These are phyloP conservation scores for Jacaranda copaia DNA, from an alignment of 257 asterid genomes.

Conservation along the genomic window DNA sequence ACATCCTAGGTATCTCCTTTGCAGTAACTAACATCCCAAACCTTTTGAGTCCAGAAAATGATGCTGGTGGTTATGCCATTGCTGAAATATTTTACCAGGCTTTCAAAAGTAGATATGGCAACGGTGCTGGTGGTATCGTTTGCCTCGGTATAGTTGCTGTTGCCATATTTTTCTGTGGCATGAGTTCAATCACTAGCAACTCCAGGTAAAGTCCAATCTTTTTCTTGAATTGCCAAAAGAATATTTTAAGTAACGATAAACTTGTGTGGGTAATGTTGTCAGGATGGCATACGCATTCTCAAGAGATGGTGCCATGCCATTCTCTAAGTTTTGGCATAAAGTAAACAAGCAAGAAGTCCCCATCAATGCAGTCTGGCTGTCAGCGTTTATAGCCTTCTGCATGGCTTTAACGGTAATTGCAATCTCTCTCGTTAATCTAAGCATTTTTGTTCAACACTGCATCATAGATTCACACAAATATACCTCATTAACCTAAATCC, in stretches of 20 bases:
- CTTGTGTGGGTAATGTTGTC: constrained; percentile 14
- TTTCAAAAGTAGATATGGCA: constrained; percentile 81
- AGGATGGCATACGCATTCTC: constrained; percentile 99
- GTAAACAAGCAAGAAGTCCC: constrained; percentile 93
- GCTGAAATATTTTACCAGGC: constrained; percentile 84
- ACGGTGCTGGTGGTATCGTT: constrained; percentile 79
- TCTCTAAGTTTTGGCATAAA: constrained; percentile 82
- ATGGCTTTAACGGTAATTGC: constrained; percentile 87
- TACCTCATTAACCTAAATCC: too few species aligned
- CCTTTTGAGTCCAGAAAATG: constrained; percentile 69
- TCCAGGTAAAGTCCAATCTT: constrained; percentile 64
- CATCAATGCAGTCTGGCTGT: constrained; percentile 84
- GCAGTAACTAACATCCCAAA: constrained; percentile 82
- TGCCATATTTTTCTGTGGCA: constrained; percentile 94
- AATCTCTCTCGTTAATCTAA: neutral
- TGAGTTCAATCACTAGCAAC: constrained; percentile 94
- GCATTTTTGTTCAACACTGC: neutral
- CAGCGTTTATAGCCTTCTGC: constrained; percentile 89
- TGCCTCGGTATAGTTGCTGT: constrained; percentile 77
- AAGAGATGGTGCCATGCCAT: constrained; percentile 98
- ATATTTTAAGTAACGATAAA: neutral
- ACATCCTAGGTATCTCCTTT: constrained; percentile 88
- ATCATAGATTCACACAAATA: neutral
- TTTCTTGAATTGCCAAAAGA: constrained; percentile 10
- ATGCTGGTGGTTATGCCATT: constrained; percentile 94